A percentile compares a stretch with the other conserved stretches of the same genome.
These are phyloP conservation scores for Tubosaeta sp. DNA, from an alignment of 768 basidiomycete species.

Conservation along the genomic window DNA sequence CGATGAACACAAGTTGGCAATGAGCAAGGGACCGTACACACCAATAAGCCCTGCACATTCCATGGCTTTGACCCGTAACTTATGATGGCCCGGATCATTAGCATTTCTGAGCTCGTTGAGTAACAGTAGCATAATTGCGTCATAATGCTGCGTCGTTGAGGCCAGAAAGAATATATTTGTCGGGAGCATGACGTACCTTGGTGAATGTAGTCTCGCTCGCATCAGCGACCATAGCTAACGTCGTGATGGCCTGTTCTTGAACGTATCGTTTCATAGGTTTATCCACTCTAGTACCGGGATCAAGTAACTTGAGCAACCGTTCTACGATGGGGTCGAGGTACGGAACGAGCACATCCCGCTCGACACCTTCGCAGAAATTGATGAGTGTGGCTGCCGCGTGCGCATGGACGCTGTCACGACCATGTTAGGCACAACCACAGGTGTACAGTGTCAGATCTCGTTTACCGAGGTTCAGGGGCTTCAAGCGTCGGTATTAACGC, in stretches of 20 bases:
- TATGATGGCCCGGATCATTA: slow-evolving; percentile 59
- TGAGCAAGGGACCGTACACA: slow-evolving; percentile 30
- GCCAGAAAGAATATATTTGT: no score
- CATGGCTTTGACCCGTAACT: slow-evolving; percentile 80
- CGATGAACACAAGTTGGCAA: neutral
- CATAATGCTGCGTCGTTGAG: slow-evolving; percentile 53
- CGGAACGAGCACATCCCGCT: slow-evolving; percentile 63
- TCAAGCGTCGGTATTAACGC: slow-evolving; percentile 71
- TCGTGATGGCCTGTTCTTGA: slow-evolving; percentile 85
- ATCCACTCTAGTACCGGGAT: slow-evolving; percentile 44
- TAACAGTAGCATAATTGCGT: slow-evolving; percentile 75
- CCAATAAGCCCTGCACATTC: slow-evolving; percentile 87
- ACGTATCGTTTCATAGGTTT: slow-evolving; percentile 55
- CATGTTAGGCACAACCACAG: neutral
- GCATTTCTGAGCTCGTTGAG: slow-evolving; percentile 73
- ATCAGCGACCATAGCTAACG: slow-evolving; percentile 85
- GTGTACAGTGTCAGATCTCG: neutral
- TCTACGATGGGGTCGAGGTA: slow-evolving; percentile 81
- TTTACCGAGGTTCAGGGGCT: slow-evolving; percentile 68
- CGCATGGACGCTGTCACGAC: slow-evolving; percentile 61
- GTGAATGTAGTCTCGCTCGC: slow-evolving; percentile 76
- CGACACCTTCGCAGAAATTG: slow-evolving; percentile 88
- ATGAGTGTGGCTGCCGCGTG: slow-evolving; percentile 86
- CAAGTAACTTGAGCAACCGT: slow-evolving; percentile 52
- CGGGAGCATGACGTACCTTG: slow-evolving; percentile 43